Conservation (phyloP, 2,329 filamentous ascomycete species). For the Trichophyton rubrum region DNA sequence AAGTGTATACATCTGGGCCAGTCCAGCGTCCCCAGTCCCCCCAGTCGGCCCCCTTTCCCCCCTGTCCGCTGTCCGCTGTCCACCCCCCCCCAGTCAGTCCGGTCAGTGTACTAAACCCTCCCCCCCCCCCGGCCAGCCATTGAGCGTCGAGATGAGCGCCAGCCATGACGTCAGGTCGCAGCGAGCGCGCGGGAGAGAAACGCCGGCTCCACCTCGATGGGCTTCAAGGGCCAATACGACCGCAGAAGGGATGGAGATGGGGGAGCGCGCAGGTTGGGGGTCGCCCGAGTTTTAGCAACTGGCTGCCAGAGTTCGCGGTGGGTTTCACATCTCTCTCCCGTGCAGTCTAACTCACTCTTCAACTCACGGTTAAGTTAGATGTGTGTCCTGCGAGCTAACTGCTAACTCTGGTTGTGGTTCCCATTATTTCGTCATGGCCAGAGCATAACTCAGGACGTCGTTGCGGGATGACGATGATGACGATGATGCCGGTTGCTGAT, state of each 20-base stretch:
- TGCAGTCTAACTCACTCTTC: neutral
- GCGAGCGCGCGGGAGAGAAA: constrained; percentile 1
- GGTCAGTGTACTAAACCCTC: no score
- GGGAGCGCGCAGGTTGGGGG: neutral
- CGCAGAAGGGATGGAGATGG: neutral
- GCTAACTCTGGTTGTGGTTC: neutral
- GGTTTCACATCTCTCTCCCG: neutral
- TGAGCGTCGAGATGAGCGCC: neutral
- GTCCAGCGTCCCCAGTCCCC: no score
- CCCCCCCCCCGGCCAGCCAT: no score
- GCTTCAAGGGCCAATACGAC: neutral
- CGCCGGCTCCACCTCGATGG: neutral
- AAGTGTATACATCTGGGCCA: neutral
- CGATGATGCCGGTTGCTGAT: neutral
- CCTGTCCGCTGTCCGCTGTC: no score
- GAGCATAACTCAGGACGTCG: neutral
- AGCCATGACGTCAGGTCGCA: neutral
- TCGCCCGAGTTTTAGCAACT: neutral
- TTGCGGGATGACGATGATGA: neutral
- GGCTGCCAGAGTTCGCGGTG: neutral
- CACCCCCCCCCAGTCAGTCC: no score
- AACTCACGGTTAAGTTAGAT: no score
- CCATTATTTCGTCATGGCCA: neutral
- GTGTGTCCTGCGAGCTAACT: no score
- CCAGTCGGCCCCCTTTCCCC: no score